Evolutionary conservation across 331 rosid species (phyloP).

Genomic region (Dryas integrifolia): DNA sequence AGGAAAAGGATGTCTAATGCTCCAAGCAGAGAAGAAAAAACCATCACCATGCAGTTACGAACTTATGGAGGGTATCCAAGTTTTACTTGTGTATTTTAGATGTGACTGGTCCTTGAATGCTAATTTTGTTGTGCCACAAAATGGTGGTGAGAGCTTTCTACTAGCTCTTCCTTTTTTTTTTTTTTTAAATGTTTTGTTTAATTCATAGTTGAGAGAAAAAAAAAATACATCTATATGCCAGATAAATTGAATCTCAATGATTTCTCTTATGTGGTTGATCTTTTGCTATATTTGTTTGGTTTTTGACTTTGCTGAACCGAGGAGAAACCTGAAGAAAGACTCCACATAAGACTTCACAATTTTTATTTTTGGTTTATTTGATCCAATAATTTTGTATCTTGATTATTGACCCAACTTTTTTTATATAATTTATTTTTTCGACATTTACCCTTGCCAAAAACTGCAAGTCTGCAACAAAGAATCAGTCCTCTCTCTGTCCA

Average conservation of each 20-base stretch:
- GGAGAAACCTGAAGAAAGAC: too few relatives aligned
- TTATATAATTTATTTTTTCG: too few relatives aligned
- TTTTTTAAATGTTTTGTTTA: constrained; percentile 12
- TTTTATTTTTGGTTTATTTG: constrained; percentile 16
- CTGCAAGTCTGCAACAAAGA: too few relatives aligned
- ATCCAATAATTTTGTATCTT: constrained; percentile 2
- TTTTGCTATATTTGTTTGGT: constrained; percentile 8
- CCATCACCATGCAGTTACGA: constrained; percentile 25
- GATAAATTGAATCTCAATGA: constrained; percentile 28
- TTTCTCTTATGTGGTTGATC: constrained; percentile 21
- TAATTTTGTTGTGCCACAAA: constrained; percentile 39
- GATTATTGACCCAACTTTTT: too few relatives aligned
- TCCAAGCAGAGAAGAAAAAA: constrained; percentile 4
- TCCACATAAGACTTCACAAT: too few relatives aligned
- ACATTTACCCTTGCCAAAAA: too few relatives aligned
- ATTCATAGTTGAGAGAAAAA: constrained; percentile 17
- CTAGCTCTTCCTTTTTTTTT: constrained; percentile 34
- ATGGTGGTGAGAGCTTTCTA: constrained; percentile 38
- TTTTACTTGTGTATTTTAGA: constrained; percentile 37
- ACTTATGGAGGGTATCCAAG: constrained; percentile 41
- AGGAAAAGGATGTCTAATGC: constrained; percentile 52
- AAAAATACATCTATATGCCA: constrained; percentile 27
- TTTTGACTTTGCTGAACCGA: constrained; percentile 28
- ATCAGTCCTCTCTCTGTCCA: too few relatives aligned
- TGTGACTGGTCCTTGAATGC: constrained; percentile 36